Base-by-base conservation (phyloP, 768 basidiomycete species). In the Hypsizygus marmoreus region DNA sequence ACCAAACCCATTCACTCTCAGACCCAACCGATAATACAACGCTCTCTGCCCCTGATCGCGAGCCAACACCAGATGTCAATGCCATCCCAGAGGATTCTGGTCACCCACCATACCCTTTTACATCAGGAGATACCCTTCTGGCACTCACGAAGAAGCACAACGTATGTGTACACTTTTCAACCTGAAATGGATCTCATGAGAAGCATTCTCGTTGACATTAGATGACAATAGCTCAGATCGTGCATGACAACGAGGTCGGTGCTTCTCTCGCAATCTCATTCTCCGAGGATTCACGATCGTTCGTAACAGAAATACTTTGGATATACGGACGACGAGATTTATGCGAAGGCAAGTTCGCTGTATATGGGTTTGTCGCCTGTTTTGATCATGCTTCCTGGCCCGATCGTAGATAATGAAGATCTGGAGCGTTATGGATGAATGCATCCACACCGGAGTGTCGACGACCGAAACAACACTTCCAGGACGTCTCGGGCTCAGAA, bases 181-280 rank as follows among this genome's bases (percentile, higher is more conserved):
- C 39, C 25, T 37, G 38, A 37, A 16, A 33, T 26, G 53, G 26
- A 53, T 49, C 22, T 43, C 32, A 48, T 41, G n/a, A n/a, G n/a
- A n/a, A n/a, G n/a, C n/a, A n/a, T n/a, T n/a, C n/a, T n/a, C 35
- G 10, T 30, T 7, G 36, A 42, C 40, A 24, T 40, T 56, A 95
- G 92, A 79, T 94, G 76, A 92, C 91, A 3, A 94, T 95, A 54
- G 91, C 93, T 8, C 93, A 95, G 67, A 86, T 93, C 39, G 91
- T 95, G 1, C 89, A 91, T 62, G 88, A 95, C 65, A 97, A 97
- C 59, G 93, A 97, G 66, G 78, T 81, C 22, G 14, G 55, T 31
- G 28, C 26, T 13, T 36, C 8, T 29, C 19, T 11, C 13, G 25
- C 3, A 23, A 5, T 30, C 13, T 17, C 12, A 10, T 30, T n/a